Conservation (phyloP, 805 yeast genomes). For the Wickerhamiella spandovensis region DNA sequence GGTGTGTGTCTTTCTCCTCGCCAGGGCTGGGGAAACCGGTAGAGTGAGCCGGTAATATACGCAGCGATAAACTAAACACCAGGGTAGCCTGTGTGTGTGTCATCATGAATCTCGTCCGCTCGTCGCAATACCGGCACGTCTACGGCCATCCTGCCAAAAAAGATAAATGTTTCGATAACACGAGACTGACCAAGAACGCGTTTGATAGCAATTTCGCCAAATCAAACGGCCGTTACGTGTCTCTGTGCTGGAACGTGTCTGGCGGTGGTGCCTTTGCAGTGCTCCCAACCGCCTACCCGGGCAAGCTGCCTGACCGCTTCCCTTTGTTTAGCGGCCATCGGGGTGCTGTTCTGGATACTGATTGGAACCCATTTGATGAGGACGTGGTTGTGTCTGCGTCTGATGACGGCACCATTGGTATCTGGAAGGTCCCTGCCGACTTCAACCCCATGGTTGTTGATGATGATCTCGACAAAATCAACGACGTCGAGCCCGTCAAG, state of each 20-base stretch:
- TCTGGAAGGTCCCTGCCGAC: conserved; percentile 81
- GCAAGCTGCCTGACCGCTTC: conserved; percentile 86
- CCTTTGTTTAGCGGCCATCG: conserved; percentile 93
- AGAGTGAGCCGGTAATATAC: background rate
- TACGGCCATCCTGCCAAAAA: conserved; percentile 75
- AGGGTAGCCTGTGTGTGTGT: background rate
- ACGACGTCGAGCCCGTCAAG: conserved; percentile 60
- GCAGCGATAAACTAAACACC: background rate
- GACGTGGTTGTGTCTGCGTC: conserved; percentile 64
- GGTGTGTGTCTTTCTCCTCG: too few relatives aligned
- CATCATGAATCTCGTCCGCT: conserved; percentile 50
- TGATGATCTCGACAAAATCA: conserved; percentile 37
- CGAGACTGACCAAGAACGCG: conserved; percentile 53
- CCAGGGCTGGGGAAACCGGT: background rate
- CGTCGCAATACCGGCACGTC: conserved; percentile 93
- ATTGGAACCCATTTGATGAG: conserved; percentile 83
- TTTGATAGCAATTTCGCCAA: conserved; percentile 90
- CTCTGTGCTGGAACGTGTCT: conserved; percentile 86
- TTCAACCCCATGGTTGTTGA: conserved; percentile 48
- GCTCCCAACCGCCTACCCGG: conserved; percentile 71
- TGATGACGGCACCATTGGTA: conserved; percentile 66
- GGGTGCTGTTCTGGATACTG: conserved; percentile 90
- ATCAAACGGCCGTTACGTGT: conserved; percentile 70
- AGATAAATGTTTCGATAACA: conserved; percentile 60
- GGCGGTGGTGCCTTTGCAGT: conserved; percentile 98